Evolutionary conservation across 2,329 filamentous ascomycete species (phyloP), one percentile per base, ranked within the genome.

Genomic region (Aspergillus persii): DNA sequence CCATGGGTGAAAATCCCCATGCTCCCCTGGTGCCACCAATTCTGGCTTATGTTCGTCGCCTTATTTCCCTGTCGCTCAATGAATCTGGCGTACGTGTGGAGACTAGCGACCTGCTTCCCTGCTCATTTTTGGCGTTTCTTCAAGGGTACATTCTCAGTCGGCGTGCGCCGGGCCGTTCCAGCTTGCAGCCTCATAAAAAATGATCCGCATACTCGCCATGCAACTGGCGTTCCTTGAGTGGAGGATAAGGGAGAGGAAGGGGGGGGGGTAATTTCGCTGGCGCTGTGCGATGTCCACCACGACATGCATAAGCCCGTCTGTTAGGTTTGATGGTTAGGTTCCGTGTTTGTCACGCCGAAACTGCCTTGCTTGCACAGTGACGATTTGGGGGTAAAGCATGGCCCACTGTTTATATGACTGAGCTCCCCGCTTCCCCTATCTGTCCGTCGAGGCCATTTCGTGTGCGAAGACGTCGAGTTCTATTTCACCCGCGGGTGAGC

Each of bases 141-240:
- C 67, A 73, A 71, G 65, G 70, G 68, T 70, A 68, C 67, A 68
- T 68, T 65, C 68, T 68, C 73, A 72, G 71, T 76, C 70, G 73
- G 70, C 73, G 73, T 76, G 75, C 75, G 72, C 73, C 76, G 76
- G 76, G 70, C 76, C 76, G 76, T 77, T 74, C 76, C 76, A 77
- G 74, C 73, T 75, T 76, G 73, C 75, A 76, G 74, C 73, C 73
- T 75, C 74, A 74, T 41, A 41, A 41, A 41, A 68, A 69, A 73
- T 75, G 74, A 76, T 76, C 71, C 74, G 74, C 74, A 76, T 72
- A 64, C 70, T 64, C 67, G 62, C 70, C 66, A 68, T 71, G 67
- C 67, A 62, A 66, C 63, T 61, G 65, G 62, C 59, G 61, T 55
- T 66, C 61, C 62, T 68, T 69, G 63, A 73, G 65, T 73, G 68